Conservation (phyloP, 345 rosid genomes). For the Hirschfeldia incana region DNA sequence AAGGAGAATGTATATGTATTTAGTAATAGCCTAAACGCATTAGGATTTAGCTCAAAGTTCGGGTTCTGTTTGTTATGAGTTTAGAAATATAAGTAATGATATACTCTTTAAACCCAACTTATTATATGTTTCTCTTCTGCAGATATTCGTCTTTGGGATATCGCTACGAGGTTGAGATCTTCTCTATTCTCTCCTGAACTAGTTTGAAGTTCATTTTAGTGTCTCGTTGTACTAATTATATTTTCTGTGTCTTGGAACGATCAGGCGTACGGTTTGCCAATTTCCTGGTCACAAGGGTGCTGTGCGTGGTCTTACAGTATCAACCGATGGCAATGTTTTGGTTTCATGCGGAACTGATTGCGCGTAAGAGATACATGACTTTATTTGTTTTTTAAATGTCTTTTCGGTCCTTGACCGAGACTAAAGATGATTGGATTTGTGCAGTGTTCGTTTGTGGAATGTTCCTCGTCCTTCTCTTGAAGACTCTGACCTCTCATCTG, state of each 20-base stretch:
- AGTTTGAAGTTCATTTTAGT: background rate
- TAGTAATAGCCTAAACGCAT: background rate
- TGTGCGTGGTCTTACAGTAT: conserved; percentile 80
- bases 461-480: conserved; percentile 71
- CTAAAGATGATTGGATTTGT: conserved; percentile 16
- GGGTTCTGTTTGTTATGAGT: background rate
- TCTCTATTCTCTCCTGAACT: background rate
- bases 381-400: background rate
- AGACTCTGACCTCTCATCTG: conserved; percentile 49
- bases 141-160: conserved; percentile 98
- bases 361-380: conserved; percentile 56
- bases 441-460: conserved; percentile 93
- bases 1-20: background rate
- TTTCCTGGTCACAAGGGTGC: conserved; percentile 98
- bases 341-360: conserved; percentile 91
- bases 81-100: background rate
- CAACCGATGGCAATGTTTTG: conserved; percentile 77
- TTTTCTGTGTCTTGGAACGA: background rate
- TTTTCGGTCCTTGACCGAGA: background rate
- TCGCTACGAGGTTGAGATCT: conserved; percentile 70
- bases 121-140: conserved; percentile 29
- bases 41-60: background rate
- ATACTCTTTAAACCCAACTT: background rate
- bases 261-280: conserved; percentile 38
- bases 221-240: background rate